phyloP scores from a whole-genome alignment of 2,329 filamentous ascomycete genomes.

The Rutstroemia sp. region DNA sequence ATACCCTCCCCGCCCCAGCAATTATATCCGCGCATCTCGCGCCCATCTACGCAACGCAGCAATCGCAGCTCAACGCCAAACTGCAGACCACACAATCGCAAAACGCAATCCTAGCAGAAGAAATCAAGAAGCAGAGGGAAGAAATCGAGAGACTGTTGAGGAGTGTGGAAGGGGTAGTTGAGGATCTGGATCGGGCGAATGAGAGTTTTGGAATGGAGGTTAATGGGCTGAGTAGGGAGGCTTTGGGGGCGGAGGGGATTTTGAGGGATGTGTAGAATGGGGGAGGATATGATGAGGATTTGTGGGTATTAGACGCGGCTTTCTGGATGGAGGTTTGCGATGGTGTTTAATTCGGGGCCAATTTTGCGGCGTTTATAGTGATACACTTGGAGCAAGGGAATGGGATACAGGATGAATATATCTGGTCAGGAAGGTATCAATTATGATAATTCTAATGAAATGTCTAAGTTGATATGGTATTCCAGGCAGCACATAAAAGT shows the following conservation, averaged over 20 bases:
- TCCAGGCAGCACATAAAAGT: too few species aligned
- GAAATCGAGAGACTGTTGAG: conserved; percentile 46
- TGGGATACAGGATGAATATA: too few species aligned
- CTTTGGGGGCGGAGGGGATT: conserved; percentile 16
- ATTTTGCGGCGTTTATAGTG: too few species aligned
- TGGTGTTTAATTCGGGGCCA: not conserved
- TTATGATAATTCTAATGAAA: too few species aligned
- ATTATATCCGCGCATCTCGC: conserved; percentile 49
- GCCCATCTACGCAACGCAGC: conserved; percentile 45
- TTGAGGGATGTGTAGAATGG: conserved; percentile 7
- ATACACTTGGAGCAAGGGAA: not conserved
- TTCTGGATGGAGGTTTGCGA: not conserved
- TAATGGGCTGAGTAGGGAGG: conserved; percentile 18
- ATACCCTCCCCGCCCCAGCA: conserved; percentile 45
- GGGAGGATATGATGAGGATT: not conserved
- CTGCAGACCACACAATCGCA: conserved; percentile 49
- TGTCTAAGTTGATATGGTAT: too few species aligned
- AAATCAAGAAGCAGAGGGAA: conserved; percentile 44
- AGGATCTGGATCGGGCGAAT: conserved; percentile 45
- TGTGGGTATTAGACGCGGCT: not conserved
- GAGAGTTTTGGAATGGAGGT: conserved; percentile 21
- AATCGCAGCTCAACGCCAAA: conserved; percentile 47
- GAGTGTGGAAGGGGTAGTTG: conserved; percentile 43
- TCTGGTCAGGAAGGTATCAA: too few species aligned
- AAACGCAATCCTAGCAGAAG: conserved; percentile 46